These are phyloP conservation scores for Scenedesmus sp. DNA, from an alignment of 163 green algal species.

Conservation along the genomic window DNA sequence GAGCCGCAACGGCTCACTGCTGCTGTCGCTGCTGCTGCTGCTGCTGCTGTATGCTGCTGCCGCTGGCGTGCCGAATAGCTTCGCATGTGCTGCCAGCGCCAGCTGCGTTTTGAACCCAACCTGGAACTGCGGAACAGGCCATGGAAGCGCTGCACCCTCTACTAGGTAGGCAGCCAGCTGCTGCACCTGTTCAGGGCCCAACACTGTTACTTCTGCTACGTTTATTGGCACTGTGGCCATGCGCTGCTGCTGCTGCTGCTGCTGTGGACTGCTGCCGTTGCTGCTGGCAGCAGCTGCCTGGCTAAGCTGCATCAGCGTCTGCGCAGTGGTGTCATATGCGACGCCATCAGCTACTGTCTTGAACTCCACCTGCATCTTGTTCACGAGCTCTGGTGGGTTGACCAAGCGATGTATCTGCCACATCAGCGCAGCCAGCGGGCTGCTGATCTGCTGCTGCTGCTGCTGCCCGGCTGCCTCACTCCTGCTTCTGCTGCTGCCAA, in stretches of 20 bases:
- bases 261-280: background rate
- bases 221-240: conserved; percentile 15
- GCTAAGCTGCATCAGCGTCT: conserved; percentile 40
- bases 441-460: conserved; percentile 42
- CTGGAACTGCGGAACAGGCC: conserved; percentile 53
- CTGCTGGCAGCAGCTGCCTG: background rate
- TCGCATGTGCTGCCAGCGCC: conserved; percentile 45
- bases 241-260: conserved; percentile 45
- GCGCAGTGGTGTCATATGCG: conserved; percentile 33
- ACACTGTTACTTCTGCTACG: conserved; percentile 48
- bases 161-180: conserved; percentile 63
- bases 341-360: conserved; percentile 25
- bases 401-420: conserved; percentile 46
- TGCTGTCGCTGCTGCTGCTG: conserved; percentile 19
- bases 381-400: conserved; percentile 52
- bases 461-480: background rate
- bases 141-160: conserved; percentile 43
- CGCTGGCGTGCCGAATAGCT: conserved; percentile 55
- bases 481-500: background rate
- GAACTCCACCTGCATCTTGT: conserved; percentile 54
- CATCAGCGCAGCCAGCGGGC: conserved; percentile 54
- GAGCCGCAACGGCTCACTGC: background rate
- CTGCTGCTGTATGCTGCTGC: conserved; percentile 43
- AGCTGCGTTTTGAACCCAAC: conserved; percentile 39
- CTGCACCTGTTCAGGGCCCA: conserved; percentile 44